phyloP scores from a whole-genome alignment of 192 early-diverging fungal species.

The Coemansia sp. region DNA sequence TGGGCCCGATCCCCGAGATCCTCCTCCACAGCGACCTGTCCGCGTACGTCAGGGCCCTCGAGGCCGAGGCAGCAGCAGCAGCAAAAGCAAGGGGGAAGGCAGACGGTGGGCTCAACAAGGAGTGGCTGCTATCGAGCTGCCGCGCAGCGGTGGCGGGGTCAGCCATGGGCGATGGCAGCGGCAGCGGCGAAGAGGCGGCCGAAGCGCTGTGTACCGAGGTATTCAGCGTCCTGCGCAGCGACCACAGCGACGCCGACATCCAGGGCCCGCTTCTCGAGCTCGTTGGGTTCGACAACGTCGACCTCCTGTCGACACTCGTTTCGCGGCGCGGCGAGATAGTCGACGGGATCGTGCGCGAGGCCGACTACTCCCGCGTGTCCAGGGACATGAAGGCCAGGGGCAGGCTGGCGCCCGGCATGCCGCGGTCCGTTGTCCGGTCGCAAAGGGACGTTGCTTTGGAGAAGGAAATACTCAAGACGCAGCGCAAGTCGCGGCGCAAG shows the following conservation, averaged over 20 bases:
- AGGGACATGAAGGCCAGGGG: slow-evolving; percentile 2
- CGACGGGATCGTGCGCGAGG: slow-evolving; percentile 20
- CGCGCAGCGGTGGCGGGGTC: slow-evolving; percentile 13
- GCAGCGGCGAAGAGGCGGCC: slow-evolving; percentile 17
- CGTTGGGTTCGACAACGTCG: slow-evolving; percentile 51
- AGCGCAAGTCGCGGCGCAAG: slow-evolving; percentile 23
- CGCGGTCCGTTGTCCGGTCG: slow-evolving; percentile 23
- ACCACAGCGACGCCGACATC: slow-evolving; percentile 39
- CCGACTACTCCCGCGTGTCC: slow-evolving; percentile 29
- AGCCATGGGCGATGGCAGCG: slow-evolving; percentile 10
- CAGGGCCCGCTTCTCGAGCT: slow-evolving; percentile 51
- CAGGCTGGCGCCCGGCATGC: slow-evolving; percentile 23
- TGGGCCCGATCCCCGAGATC: slow-evolving; percentile 35
- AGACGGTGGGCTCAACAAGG: slow-evolving; percentile 8
- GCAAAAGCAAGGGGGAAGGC: neutral
- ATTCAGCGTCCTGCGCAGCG: slow-evolving; percentile 28
- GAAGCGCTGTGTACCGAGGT: slow-evolving; percentile 37
- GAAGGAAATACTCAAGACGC: slow-evolving; percentile 28
- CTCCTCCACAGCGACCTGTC: slow-evolving; percentile 31
- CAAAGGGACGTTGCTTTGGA: slow-evolving; percentile 36
- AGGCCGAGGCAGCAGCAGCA: slow-evolving; percentile 9
- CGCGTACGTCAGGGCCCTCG: slow-evolving; percentile 23
- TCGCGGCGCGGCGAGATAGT: slow-evolving; percentile 37
- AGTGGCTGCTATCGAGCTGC: slow-evolving; percentile 39
- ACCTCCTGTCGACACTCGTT: slow-evolving; percentile 41